These are phyloP conservation scores for Austroboletus eburneus DNA, from an alignment of 768 basidiomycete species.

Conservation along the genomic window DNA sequence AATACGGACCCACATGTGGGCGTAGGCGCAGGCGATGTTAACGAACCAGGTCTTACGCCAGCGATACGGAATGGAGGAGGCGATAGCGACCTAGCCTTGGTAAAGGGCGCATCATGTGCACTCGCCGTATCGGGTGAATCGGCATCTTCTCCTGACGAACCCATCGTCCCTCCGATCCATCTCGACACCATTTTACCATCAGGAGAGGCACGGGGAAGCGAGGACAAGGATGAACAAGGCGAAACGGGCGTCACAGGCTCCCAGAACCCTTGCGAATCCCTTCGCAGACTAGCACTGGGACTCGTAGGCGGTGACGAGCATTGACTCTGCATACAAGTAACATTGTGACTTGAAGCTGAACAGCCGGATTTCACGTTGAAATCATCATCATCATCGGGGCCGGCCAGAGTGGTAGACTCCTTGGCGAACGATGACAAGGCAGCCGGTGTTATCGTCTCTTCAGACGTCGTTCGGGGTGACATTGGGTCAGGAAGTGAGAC, in stretches of 20 bases:
- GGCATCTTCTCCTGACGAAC: neutral
- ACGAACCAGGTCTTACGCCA: neutral
- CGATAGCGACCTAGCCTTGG: constrained; percentile 17
- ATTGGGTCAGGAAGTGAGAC: neutral
- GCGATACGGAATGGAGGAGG: constrained; percentile 6
- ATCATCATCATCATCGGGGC: neutral
- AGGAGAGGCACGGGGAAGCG: constrained; percentile 13
- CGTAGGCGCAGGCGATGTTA: constrained; percentile 9
- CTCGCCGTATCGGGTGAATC: constrained; percentile 1
- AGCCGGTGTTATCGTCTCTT: too few relatives aligned
- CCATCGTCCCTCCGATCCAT: constrained; percentile 5
- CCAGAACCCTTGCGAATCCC: constrained; percentile 28
- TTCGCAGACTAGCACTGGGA: constrained; percentile 13
- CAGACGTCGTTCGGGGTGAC: constrained; percentile 13
- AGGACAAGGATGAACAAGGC: constrained; percentile 18
- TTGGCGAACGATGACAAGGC: too few relatives aligned
- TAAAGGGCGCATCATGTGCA: neutral
- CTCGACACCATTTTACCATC: constrained; percentile 2
- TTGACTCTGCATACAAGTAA: constrained; percentile 6
- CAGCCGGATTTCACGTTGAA: neutral
- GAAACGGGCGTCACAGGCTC: constrained; percentile 15
- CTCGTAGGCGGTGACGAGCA: constrained; percentile 10
- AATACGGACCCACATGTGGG: constrained; percentile 6
- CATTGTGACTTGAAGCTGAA: constrained; percentile 2
- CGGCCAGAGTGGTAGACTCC: neutral